Percentiles rank a stretch among this genome's conserved stretches.
Evolutionary conservation across 345 rosid genomes (phyloP).

Genomic region (Populus tremula): DNA sequence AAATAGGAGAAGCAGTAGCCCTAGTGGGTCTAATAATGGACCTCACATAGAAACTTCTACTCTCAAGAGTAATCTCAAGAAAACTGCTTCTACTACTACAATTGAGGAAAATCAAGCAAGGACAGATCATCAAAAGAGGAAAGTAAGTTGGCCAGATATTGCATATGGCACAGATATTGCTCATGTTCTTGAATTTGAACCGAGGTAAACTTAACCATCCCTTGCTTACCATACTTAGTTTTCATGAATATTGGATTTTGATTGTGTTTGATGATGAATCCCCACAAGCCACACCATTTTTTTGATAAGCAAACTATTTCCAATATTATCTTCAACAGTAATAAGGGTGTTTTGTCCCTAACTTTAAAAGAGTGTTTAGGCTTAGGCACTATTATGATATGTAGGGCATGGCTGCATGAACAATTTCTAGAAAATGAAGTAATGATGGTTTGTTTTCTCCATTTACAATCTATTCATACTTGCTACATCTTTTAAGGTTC

Average conservation of each 20-base stretch:
- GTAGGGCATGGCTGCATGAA: constrained; percentile 3
- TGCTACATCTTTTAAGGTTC: not conserved
- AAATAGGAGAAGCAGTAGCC: constrained; percentile 5
- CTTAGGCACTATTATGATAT: not conserved
- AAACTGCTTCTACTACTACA: constrained; percentile 4
- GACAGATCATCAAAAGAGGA: constrained; percentile 40
- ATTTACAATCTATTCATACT: not conserved
- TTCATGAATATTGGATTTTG: not conserved
- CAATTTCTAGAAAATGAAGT: not conserved
- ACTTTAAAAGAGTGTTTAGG: not conserved
- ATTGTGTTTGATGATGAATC: not conserved
- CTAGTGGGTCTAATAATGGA: constrained; percentile 25
- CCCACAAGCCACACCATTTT: not conserved
- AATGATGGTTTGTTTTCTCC: not conserved
- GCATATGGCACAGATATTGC: constrained; percentile 76
- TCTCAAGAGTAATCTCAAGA: constrained; percentile 67
- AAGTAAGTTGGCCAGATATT: constrained; percentile 74
- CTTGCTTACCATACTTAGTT: not conserved
- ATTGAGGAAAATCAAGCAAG: constrained; percentile 23
- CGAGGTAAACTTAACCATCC: constrained; percentile 37
- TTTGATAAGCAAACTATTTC: not conserved
- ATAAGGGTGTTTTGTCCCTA: not conserved
- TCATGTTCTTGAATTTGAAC: constrained; percentile 68
- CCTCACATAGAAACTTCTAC: constrained; percentile 29
- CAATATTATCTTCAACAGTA: not conserved